Evolutionary conservation across 345 rosid species (phyloP).

Genomic region (Draba incana): DNA sequence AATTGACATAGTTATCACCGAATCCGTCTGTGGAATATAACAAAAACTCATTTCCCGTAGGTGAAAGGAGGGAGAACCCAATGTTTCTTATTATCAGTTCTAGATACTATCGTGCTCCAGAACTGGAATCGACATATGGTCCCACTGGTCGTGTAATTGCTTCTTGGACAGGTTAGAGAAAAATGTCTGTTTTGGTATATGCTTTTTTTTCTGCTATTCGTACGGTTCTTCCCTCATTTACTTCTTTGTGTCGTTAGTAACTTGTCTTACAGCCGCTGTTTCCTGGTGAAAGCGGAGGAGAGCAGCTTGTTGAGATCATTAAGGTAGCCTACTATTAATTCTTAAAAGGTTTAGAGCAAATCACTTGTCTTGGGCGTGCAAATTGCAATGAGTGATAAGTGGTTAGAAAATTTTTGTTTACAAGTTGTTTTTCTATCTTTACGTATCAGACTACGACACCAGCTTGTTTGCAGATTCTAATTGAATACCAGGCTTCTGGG

Average conservation of each 20-base stretch:
- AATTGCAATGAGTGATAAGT: slow-evolving; percentile 6
- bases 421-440: slow-evolving; percentile 3
- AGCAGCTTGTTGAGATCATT: slow-evolving; percentile 92
- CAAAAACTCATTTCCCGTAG: slow-evolving; percentile 43
- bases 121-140: slow-evolving; percentile 95
- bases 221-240: slow-evolving; percentile 1
- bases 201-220: background rate
- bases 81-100: slow-evolving; percentile 88
- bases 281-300: slow-evolving; percentile 97
- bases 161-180: slow-evolving; percentile 74
- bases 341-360: slow-evolving; percentile 1
- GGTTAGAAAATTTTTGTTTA: slow-evolving; percentile 9
- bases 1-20: slow-evolving; percentile 1
- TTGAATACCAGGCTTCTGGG: slow-evolving; percentile 7
- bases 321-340: slow-evolving; percentile 54
- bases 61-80: slow-evolving; percentile 81
- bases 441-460: slow-evolving; percentile 1
- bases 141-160: slow-evolving; percentile 87
- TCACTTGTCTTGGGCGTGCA: background rate
- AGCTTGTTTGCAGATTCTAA: slow-evolving; percentile 18
- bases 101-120: slow-evolving; percentile 93
- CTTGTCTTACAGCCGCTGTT: slow-evolving; percentile 71
- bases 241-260: slow-evolving; percentile 14
- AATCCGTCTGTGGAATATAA: slow-evolving; percentile 31
- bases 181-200: slow-evolving; percentile 1